Conservation (phyloP, 352 stramenopile species). For the Globisporangium emineosum region DNA sequence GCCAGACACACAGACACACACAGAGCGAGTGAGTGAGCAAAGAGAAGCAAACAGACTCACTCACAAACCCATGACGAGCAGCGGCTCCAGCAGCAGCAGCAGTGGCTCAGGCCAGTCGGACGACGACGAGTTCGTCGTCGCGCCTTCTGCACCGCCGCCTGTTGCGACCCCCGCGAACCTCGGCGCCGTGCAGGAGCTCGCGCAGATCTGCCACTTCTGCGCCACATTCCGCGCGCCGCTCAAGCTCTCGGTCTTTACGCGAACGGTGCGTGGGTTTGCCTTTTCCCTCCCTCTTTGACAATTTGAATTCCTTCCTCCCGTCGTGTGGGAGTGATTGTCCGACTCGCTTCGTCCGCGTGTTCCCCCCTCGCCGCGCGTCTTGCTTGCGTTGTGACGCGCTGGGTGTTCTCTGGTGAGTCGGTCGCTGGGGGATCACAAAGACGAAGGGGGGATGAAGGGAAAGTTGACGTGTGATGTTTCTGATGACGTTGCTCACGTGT, state of each 20-base stretch:
- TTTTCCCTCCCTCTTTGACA: slow-evolving; percentile 2
- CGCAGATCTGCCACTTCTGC: slow-evolving; percentile 79
- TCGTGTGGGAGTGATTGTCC: neutral
- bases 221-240: slow-evolving; percentile 63
- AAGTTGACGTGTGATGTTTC: neutral
- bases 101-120: slow-evolving; percentile 44
- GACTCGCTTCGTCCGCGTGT: neutral
- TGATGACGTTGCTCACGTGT: neutral
- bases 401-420: neutral
- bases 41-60: neutral
- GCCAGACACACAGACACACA: neutral
- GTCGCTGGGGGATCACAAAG: neutral
- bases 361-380: neutral
- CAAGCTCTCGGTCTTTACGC: slow-evolving; percentile 66
- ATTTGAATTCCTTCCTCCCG: slow-evolving; percentile 6
- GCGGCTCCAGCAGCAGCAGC: slow-evolving; percentile 29
- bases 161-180: slow-evolving; percentile 27
- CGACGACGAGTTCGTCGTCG: slow-evolving; percentile 24
- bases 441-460: neutral
- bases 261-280: slow-evolving; percentile 50
- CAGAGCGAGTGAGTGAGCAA: neutral
- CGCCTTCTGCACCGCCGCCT: slow-evolving; percentile 9
- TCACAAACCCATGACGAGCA: slow-evolving; percentile 27
- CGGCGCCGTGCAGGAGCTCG: slow-evolving; percentile 43
- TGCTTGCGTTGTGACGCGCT: neutral